A percentile compares a stretch with the other conserved stretches of the same genome.
Evolutionary conservation across 108 stramenopile genomes (phyloP).

Genomic region (Mediolabrus comicus): DNA sequence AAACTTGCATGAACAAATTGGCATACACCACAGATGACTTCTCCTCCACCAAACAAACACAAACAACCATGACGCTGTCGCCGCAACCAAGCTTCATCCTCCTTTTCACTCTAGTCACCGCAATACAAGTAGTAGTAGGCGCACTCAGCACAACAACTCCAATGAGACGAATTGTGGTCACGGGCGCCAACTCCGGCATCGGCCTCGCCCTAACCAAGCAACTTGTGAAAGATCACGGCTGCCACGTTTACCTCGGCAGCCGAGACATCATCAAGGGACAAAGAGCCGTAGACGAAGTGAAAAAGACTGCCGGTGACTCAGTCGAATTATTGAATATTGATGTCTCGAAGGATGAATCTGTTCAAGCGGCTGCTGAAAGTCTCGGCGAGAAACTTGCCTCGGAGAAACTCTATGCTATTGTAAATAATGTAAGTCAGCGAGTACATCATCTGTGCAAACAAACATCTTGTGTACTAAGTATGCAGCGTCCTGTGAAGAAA

Average conservation of each 20-base stretch:
- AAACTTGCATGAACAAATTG: too few relatives aligned
- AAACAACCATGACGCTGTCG: background rate
- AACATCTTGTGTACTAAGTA: too few relatives aligned
- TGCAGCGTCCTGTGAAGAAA: constrained; percentile 25
- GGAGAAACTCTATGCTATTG: constrained; percentile 52
- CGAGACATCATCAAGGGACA: constrained; percentile 40
- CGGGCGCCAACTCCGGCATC: constrained; percentile 65
- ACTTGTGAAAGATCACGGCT: constrained; percentile 50
- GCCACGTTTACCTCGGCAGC: constrained; percentile 58
- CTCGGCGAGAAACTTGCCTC: constrained; percentile 27
- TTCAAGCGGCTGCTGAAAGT: constrained; percentile 43
- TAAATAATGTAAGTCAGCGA: too few relatives aligned
- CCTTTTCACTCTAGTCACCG: background rate
- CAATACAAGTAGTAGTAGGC: too few relatives aligned
- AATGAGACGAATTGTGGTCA: constrained; percentile 9
- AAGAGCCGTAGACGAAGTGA: constrained; percentile 53
- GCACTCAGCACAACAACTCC: background rate
- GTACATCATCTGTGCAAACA: too few relatives aligned
- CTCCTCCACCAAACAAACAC: too few relatives aligned
- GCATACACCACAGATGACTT: too few relatives aligned
- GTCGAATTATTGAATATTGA: constrained; percentile 63
- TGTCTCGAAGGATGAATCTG: constrained; percentile 44
- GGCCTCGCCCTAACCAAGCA: constrained; percentile 58
- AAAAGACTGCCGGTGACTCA: constrained; percentile 31
- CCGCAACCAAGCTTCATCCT: background rate